Base-by-base conservation (phyloP, 2,329 filamentous ascomycete genomes). In the Talaromyces marneffei region DNA sequence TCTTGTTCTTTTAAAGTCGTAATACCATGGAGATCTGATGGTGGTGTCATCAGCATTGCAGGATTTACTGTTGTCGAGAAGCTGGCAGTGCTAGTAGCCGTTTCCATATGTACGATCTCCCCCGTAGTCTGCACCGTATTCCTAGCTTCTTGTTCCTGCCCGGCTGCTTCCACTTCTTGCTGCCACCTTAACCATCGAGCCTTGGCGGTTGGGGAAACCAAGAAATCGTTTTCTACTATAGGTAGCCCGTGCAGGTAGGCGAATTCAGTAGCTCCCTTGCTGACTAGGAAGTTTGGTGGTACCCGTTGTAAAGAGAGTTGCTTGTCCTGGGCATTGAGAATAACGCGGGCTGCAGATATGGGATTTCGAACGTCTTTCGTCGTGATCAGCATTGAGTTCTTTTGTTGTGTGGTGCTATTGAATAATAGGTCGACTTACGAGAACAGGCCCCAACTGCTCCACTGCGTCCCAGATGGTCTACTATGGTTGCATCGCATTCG, bases 401-500 rank as follows among this genome's bases (percentile, higher is more conserved):
- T n/a, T 25, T 25, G 10, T 3, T 6, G 39, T 9, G 48, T 56
- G 25, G 59, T 67, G 44, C 37, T 14, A 46, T 48, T 58, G 8
- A 29, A 55, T 14, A 16, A 2, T n/a, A n/a, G 14, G 5, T 55
- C 33, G 23, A 82, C 91, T 74, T 79, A 97, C 93, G 89, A 64
- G 91, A 85, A 46, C 94, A 91, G 46, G 94, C 93, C 66, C 94
- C 95, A 66, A 91, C 95, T 44, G 92, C 94, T 66, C 94, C 94
- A 73, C 93, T 97, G 65, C 92, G 87, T 44, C 95, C 94, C 56
- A 88, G 80, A 72, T 97, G 90, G 70, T 99, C 92, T 42, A 99
- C 89, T 59, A 99, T 85, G 0, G 91, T 92, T 60, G 94, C 94
- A 79, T 99, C 94, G 68, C 92, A 95, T 74, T 99, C 94, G 12